Conservation (phyloP, 192 early-diverging fungal species). For the Entomortierella chlamydospora region DNA sequence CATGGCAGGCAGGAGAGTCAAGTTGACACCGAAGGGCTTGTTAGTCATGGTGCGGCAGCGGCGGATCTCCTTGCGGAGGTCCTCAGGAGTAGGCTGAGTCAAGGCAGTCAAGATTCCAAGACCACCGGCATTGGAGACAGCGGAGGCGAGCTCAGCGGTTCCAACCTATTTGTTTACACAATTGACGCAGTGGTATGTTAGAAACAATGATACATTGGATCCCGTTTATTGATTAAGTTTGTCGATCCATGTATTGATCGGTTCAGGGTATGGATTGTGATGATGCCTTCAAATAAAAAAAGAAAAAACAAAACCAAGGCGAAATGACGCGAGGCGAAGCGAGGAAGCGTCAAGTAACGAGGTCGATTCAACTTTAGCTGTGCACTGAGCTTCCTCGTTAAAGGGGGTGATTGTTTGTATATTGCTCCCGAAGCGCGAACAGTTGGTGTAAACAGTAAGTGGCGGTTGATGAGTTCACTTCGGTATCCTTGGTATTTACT, state of each 20-base stretch:
- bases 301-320: not conserved
- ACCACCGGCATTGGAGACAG: constrained; percentile 86
- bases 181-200: too few relatives aligned
- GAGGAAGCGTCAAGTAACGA: not conserved
- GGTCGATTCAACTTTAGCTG: too few relatives aligned
- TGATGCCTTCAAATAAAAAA: not conserved
- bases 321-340: not conserved
- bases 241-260: not conserved
- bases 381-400: too few relatives aligned
- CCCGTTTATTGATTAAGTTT: too few relatives aligned
- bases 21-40: constrained; percentile 87
- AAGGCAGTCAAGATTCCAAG: constrained; percentile 78
- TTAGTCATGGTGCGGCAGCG: constrained; percentile 79
- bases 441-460: too few relatives aligned
- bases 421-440: too few relatives aligned
- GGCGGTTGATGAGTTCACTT: too few relatives aligned
- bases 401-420: too few relatives aligned
- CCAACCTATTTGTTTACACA: too few relatives aligned
- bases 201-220: too few relatives aligned
- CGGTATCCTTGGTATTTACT: too few relatives aligned
- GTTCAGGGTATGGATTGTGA: not conserved
- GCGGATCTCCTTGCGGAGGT: constrained; percentile 75
- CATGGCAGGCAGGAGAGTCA: constrained; percentile 85
- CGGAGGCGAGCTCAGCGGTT: constrained; percentile 66
- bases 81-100: constrained; percentile 85